Base-by-base conservation (phyloP, 768 basidiomycete genomes). In the Rhizopogon vulgaris region DNA sequence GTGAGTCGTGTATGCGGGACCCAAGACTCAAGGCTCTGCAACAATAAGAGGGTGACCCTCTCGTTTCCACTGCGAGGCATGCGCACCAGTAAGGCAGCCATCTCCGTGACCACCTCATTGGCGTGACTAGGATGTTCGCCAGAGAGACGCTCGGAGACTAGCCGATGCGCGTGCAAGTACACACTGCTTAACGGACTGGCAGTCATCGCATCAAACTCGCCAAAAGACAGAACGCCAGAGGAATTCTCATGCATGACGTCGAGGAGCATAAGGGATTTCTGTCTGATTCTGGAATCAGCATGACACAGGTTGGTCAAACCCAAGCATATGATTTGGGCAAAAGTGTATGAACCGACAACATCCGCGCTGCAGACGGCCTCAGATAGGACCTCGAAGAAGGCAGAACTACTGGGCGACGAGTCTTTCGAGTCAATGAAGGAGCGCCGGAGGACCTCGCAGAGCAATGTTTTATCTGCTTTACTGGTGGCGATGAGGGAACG, bases 261-360 rank as follows among this genome's bases (percentile, higher is more conserved):
- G 17, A 94, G 72, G 60, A 91, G 80, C 57, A 83, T 76, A 66
- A 94, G 88, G 1, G 94, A 86, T 41, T 79, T 79, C n/a, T 78
- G 77, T 10, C 94, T 84, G 42, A 86, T 81, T 17, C 74, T 69
- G 7, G 75, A 56, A 22, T 79, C 74, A 3, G 82, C 78, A 64
- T 94, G 87, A 30, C 88, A 85, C 9, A 97, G 77, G 68, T 96
- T 96, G 17, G 88, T 84, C 17, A 96, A 70, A 2, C 86, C 88
- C 12, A 95, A 74, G 60, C 84, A 91, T 22, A 80, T 77, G 12
- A 82, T 71, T 62, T 95, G 91, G 24, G 83, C 74, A 61, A 92
- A 88, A 4, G 78, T 78, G 64, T 87, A 90, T 43, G 75, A 73
- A 60, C 83, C 86, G 22, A 22, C 22, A 25, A 63, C 66, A 22